Base-by-base conservation (phyloP, 2,329 filamentous ascomycete species). In the Ophiognomonia clavigignenti-juglandacearum region DNA sequence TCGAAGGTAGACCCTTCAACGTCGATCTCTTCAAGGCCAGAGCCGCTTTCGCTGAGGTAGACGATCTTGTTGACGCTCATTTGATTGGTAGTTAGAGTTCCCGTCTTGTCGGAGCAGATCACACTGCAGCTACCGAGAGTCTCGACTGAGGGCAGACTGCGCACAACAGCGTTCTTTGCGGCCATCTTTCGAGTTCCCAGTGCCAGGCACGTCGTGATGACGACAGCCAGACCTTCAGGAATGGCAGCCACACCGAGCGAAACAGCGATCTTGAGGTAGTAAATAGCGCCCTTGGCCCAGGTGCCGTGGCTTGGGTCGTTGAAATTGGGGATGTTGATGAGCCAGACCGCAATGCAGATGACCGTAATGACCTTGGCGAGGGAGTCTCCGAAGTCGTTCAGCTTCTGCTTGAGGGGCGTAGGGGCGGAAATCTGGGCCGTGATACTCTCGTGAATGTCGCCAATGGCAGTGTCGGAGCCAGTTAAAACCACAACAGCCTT, bases 31-130 rank as follows among this genome's bases (percentile, higher is more conserved):
- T 91, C 87, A 20, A 97, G 73, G 49, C 80, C 84, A 45, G 72
- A 79, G 40, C 88, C 91, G 50, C 78, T 68, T 56, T 86, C 82
- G 59, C 80, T 84, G 56, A 98, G 75, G 63, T 91, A 88, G 39
- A 96, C 87, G 47, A 97, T 71, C 69, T 92, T 95, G 73, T 84
- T 93, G 47, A 96, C 93, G 62, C 93, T 97, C 93, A 98, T 98
- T 70, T 97, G 91, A 71, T 98, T 98, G 34, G 93, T 98, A 10
- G 93, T 98, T 63, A 98, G 72, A 40, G 93, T 98, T 57, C 93
- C 95, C 5, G 93, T 98, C 77, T 98, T 98, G 75, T 98, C 93
- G 4, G 95, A 98, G 74, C 95, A 98, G 64, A 98, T 96, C 48
- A 98, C 91, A 61, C 93, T 98, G 80, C 93, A 98, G 77, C 93